A percentile compares a stretch with the other conserved stretches of the same genome.
phyloP scores from a whole-genome alignment of 2,329 filamentous ascomycete species.

The Arthrobotrys sphaeroides region DNA sequence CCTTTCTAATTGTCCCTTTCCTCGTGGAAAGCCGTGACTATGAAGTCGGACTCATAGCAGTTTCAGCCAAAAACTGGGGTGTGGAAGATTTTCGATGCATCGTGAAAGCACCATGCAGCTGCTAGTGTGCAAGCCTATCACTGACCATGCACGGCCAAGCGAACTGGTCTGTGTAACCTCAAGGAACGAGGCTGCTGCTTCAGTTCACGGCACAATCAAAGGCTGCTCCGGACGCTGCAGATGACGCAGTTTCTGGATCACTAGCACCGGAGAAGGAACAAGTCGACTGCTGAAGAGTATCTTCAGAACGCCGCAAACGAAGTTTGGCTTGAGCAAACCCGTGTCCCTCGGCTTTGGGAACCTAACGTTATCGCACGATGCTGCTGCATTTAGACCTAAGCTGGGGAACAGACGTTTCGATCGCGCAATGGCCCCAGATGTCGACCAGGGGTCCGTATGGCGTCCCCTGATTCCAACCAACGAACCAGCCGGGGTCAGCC shows the following conservation, averaged over 20 bases:
- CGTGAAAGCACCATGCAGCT: constrained; percentile 11
- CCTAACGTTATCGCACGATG: constrained; percentile 35
- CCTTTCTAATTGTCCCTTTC: background rate
- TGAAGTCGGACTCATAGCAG: background rate
- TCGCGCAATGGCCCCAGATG: constrained; percentile 39
- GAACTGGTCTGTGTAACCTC: constrained; percentile 46
- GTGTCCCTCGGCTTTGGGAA: background rate
- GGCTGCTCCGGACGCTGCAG: constrained; percentile 16
- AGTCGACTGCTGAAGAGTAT: background rate
- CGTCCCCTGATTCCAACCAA: constrained; percentile 7
- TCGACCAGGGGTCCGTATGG: background rate
- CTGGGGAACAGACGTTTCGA: constrained; percentile 15
- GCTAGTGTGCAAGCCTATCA: constrained; percentile 16
- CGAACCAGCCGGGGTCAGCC: background rate
- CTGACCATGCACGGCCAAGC: constrained; percentile 31
- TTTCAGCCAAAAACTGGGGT: constrained; percentile 8
- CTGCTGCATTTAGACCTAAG: constrained; percentile 6
- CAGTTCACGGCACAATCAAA: constrained; percentile 25
- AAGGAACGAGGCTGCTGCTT: constrained; percentile 3
- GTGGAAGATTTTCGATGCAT: constrained; percentile 7
- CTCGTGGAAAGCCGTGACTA: background rate
- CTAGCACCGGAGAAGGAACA: background rate
- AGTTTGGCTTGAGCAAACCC: background rate
- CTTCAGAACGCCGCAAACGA: background rate
- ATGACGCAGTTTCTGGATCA: constrained; percentile 35